phyloP scores from a whole-genome alignment of 805 yeast species.

The Brettanomyces custersianus region DNA sequence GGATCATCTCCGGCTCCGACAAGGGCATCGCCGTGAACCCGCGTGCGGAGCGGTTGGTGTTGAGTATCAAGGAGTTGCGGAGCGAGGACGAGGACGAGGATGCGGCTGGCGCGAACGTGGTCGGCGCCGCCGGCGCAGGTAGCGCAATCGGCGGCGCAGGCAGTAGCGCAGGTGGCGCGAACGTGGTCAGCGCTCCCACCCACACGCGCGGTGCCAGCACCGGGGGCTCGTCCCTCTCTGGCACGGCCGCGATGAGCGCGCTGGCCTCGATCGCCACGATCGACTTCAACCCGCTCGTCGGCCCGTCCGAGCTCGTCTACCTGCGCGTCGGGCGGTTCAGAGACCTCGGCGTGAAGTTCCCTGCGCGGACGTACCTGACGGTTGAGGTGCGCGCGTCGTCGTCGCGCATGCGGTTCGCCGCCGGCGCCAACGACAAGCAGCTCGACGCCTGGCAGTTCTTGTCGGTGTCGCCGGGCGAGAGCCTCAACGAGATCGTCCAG shows the following conservation, averaged over 20 bases:
- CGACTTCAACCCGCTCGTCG: constrained; percentile 54
- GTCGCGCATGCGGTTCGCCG: constrained; percentile 46
- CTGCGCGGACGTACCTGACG: constrained; percentile 37
- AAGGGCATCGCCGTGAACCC: constrained; percentile 77
- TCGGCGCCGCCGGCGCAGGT: neutral
- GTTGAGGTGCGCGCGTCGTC: constrained; percentile 46
- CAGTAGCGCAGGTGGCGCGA: neutral
- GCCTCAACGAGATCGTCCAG: constrained; percentile 61
- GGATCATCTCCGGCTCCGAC: constrained; percentile 67
- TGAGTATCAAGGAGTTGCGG: constrained; percentile 67
- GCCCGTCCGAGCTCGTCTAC: constrained; percentile 51
- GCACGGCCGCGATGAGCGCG: constrained; percentile 25
- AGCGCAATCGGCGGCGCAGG: neutral
- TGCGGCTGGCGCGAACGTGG: constrained; percentile 7
- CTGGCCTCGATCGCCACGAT: constrained; percentile 59
- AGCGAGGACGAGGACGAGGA: constrained; percentile 24
- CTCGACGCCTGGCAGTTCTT: constrained; percentile 58
- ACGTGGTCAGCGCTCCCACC: neutral
- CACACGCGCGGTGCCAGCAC: neutral
- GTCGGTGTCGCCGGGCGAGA: constrained; percentile 63
- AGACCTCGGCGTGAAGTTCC: constrained; percentile 9
- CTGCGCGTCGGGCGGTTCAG: constrained; percentile 42
- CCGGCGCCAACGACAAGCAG: constrained; percentile 54
- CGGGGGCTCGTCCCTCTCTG: neutral
- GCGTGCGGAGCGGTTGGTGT: constrained; percentile 61